Percentiles rank a stretch among this genome's conserved stretches.
Conservation (phyloP, 2,329 filamentous ascomycete genomes). For the Talaromyces funiculosus region DNA sequence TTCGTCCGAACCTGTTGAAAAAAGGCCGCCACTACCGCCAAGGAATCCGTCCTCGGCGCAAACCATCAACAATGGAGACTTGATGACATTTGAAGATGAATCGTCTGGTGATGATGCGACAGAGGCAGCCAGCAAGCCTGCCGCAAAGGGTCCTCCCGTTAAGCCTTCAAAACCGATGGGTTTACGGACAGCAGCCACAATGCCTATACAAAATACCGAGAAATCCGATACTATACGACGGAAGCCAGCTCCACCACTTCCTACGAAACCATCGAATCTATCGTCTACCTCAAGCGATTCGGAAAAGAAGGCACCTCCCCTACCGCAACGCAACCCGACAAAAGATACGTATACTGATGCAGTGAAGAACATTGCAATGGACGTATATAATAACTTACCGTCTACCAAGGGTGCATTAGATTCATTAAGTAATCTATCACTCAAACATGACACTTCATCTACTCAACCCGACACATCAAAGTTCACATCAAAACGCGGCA, state of each 20-base stretch:
- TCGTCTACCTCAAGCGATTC: conserved; percentile 17
- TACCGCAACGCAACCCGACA: conserved; percentile 20
- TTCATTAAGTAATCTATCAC: conserved; percentile 11
- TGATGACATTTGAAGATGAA: conserved; percentile 24
- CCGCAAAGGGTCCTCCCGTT: conserved; percentile 29
- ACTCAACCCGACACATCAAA: conserved; percentile 6
- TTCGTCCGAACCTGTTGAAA: conserved; percentile 23
- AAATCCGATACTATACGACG: conserved; percentile 24
- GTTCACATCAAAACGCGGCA: conserved; percentile 17
- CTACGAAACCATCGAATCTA: conserved; percentile 28
- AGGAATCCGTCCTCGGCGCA: conserved; percentile 25
- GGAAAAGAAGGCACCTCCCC: conserved; percentile 21
- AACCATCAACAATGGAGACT: conserved; percentile 16
- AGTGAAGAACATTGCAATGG: conserved; percentile 16
- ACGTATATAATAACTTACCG: conserved; percentile 19
- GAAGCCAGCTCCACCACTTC: conserved; percentile 34
- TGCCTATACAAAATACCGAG: conserved; percentile 16
- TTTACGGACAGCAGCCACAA: conserved; percentile 31
- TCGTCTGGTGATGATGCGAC: conserved; percentile 25
- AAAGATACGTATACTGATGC: conserved; percentile 16
- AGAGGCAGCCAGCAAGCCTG: conserved; percentile 15
- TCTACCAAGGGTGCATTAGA: conserved; percentile 15
- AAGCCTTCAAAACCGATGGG: conserved; percentile 42
- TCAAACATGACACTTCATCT: neutral
- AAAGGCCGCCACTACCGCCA: conserved; percentile 37